A percentile compares a stretch with the other conserved stretches of the same genome.
These are phyloP conservation scores for Micromonas commoda DNA, from an alignment of 139 green algal species.

Conservation along the genomic window DNA sequence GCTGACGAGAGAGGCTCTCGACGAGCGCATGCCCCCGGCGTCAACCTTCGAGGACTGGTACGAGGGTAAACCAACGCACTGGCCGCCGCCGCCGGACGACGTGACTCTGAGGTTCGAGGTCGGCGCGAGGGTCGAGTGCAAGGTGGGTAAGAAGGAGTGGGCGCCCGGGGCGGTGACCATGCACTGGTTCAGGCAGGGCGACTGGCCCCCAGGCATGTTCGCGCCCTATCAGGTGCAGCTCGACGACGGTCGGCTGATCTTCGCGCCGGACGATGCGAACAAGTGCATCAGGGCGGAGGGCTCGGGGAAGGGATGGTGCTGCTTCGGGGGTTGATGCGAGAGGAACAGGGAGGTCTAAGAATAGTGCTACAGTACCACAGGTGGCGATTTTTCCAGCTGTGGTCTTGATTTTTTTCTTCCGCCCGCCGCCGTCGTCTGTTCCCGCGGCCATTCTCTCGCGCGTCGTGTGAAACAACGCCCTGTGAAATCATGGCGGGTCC, in stretches of 20 bases:
- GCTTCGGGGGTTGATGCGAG: not conserved
- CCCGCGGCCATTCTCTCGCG: no score
- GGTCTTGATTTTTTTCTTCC: not conserved
- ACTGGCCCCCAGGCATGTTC: constrained; percentile 17
- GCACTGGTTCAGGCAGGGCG: constrained; percentile 5
- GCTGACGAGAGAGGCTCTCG: constrained; percentile 1
- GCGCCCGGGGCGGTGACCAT: constrained; percentile 1
- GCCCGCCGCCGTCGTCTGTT: no score
- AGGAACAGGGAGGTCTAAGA: not conserved
- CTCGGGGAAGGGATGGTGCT: no score
- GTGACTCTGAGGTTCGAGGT: constrained; percentile 21
- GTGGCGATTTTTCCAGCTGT: no score
- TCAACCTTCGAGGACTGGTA: constrained; percentile 4
- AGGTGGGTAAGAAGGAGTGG: constrained; percentile 10
- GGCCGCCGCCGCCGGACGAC: constrained; percentile 13
- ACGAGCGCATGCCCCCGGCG: constrained; percentile 2
- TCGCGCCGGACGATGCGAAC: constrained; percentile 22
- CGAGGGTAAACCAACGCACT: not conserved
- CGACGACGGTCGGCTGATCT: constrained; percentile 17
- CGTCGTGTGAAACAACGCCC: no score
- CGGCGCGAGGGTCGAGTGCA: constrained; percentile 12
- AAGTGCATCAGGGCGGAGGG: constrained; percentile 20
- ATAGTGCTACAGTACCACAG: not conserved
- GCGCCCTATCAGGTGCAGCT: constrained; percentile 29
- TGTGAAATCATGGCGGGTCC: constrained; percentile 14